Evolutionary conservation across 140 eudicot species (phyloP).

Genomic region (Senecio squalidus): DNA sequence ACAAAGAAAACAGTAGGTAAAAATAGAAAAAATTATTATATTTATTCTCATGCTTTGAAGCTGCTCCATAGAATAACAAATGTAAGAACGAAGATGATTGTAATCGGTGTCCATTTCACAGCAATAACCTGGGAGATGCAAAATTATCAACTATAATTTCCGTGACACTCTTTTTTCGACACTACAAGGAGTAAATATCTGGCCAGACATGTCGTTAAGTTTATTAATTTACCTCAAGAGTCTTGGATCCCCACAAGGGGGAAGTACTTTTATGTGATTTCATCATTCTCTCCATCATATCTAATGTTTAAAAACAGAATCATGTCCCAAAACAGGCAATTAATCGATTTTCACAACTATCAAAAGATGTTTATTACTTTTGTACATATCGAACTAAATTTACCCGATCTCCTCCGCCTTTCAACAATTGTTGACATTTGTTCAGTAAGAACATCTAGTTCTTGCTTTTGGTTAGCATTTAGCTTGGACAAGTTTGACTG

Average conservation of each 20-base stretch:
- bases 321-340: neutral
- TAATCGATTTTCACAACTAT: neutral
- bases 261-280: conserved; percentile 38
- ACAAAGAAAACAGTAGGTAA: too few relatives aligned
- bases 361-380: too few relatives aligned
- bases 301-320: conserved; percentile 11
- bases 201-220: neutral
- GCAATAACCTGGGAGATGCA: conserved; percentile 41
- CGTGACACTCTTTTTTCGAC: neutral
- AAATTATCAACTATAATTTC: neutral
- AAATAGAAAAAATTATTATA: too few relatives aligned
- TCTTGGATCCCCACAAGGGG: conserved; percentile 48
- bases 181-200: too few relatives aligned
- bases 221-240: conserved; percentile 43
- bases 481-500: conserved; percentile 53
- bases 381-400: neutral
- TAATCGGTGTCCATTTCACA: conserved; percentile 57
- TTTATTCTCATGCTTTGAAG: conserved; percentile 6
- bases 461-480: conserved; percentile 27
- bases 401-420: conserved; percentile 49
- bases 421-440: conserved; percentile 33
- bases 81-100: conserved; percentile 29
- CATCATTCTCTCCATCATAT: conserved; percentile 35
- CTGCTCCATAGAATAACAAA: conserved; percentile 23
- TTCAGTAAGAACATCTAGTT: conserved; percentile 31